Evolutionary conservation across 371 early-diverging fungal genomes (phyloP).

Genomic region (Lichtheimia ornata): DNA sequence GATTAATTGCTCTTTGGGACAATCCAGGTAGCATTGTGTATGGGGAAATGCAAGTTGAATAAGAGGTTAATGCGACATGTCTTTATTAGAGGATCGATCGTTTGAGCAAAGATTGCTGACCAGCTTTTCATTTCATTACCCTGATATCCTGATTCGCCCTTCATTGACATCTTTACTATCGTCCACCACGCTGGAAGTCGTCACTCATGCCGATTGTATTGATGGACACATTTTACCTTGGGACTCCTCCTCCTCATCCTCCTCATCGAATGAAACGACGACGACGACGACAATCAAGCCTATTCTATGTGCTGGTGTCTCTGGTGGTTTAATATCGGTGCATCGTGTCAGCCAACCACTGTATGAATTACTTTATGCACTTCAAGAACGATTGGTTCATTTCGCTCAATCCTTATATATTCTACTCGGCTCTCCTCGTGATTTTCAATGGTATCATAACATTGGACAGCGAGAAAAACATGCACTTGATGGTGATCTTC

Average conservation of each 20-base stretch:
- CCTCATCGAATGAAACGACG: no score
- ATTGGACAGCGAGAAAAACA: slow-evolving; percentile 21
- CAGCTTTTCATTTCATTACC: slow-evolving; percentile 35
- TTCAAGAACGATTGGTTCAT: slow-evolving; percentile 23
- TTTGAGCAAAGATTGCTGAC: slow-evolving; percentile 27
- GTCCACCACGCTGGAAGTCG: slow-evolving; percentile 3
- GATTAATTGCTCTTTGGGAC: slow-evolving; percentile 31
- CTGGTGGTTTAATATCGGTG: slow-evolving; percentile 31
- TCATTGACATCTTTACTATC: slow-evolving; percentile 21
- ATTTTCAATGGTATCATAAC: slow-evolving; percentile 33
- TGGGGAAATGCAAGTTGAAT: no score
- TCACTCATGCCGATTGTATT: neutral
- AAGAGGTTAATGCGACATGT: neutral
- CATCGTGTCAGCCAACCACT: slow-evolving; percentile 23
- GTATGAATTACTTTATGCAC: slow-evolving; percentile 13
- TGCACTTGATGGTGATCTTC: slow-evolving; percentile 34
- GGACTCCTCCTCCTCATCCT: neutral
- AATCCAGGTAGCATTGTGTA: slow-evolving; percentile 17
- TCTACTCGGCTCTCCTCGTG: slow-evolving; percentile 24
- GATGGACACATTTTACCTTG: slow-evolving; percentile 24
- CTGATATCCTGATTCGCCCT: slow-evolving; percentile 35
- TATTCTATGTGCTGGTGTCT: slow-evolving; percentile 32
- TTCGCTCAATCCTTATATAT: slow-evolving; percentile 22
- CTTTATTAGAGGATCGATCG: slow-evolving; percentile 17
- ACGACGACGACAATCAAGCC: slow-evolving; percentile 12